Conservation (phyloP, 305 asterid genomes). For the Solanum hybrid region DNA sequence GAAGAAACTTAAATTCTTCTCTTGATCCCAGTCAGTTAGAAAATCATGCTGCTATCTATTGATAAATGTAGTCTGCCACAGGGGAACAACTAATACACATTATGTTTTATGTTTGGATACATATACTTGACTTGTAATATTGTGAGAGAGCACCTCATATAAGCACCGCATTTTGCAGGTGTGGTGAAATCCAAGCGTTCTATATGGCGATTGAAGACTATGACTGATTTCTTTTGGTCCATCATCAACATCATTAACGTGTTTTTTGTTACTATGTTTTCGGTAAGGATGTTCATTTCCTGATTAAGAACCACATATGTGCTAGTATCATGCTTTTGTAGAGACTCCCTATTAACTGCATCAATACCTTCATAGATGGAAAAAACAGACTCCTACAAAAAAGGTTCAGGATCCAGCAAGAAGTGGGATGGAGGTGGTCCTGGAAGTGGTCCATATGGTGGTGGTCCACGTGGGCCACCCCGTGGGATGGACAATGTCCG, state of each 20-base stretch:
- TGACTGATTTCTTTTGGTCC: conserved; percentile 78
- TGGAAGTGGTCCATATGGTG: conserved; percentile 78
- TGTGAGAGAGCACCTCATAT: neutral
- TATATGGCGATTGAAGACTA: conserved; percentile 72
- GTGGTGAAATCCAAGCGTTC: conserved; percentile 75
- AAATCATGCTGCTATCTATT: neutral
- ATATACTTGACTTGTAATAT: neutral
- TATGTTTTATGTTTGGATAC: neutral
- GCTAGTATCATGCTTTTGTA: neutral
- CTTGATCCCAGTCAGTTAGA: neutral
- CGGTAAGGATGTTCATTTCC: conserved; percentile 38
- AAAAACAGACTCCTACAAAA: conserved; percentile 71
- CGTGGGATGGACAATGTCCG: conserved; percentile 76
- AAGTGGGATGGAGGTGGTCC: conserved; percentile 98
- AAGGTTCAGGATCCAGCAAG: conserved; percentile 79
- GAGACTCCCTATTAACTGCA: neutral
- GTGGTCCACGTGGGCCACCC: conserved; percentile 93
- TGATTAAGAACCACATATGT: neutral
- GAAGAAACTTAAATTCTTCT: neutral
- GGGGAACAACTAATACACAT: neutral
- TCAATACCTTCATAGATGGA: conserved; percentile 53
- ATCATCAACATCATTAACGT: conserved; percentile 57
- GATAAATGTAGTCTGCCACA: neutral
- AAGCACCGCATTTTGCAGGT: conserved; percentile 33
- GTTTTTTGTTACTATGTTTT: conserved; percentile 69